Evolutionary conservation across 805 yeast genomes (phyloP).

Genomic region (Debaryomyces tyrocola): DNA sequence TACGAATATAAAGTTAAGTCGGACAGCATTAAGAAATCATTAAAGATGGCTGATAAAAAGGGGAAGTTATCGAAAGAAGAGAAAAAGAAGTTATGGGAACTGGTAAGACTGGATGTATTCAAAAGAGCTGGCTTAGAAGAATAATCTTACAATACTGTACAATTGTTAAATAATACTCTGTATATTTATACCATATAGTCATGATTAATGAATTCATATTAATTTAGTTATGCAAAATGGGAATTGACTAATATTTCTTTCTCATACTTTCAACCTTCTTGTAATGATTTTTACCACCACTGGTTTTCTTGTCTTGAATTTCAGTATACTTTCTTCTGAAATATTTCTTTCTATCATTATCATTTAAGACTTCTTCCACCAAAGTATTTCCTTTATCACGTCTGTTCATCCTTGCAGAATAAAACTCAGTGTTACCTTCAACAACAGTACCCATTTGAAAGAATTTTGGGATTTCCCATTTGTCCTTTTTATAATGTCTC

Average conservation of each 20-base stretch:
- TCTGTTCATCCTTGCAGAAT: conserved; percentile 61
- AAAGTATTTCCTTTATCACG: conserved; percentile 76
- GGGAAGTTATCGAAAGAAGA: conserved; percentile 39
- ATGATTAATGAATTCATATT: conserved; percentile 1
- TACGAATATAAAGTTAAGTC: conserved; percentile 46
- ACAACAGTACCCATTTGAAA: conserved; percentile 89
- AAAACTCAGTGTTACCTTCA: conserved; percentile 80
- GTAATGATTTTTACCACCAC: conserved; percentile 69
- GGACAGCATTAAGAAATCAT: conserved; percentile 30
- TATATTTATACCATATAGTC: neutral
- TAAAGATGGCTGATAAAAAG: conserved; percentile 23
- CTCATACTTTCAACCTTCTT: conserved; percentile 65
- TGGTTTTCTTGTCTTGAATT: conserved; percentile 60
- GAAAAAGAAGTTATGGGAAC: conserved; percentile 48
- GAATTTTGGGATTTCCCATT: conserved; percentile 71
- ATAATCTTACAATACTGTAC: conserved; percentile 3
- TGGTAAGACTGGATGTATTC: conserved; percentile 51
- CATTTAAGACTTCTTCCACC: conserved; percentile 80
- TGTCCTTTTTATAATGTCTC: conserved; percentile 87
- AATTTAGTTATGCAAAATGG: neutral
- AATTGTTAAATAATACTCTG: neutral
- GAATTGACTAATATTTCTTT: conserved; percentile 38
- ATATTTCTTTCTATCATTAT: conserved; percentile 65
- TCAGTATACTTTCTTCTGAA: conserved; percentile 83
- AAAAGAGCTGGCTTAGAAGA: conserved; percentile 45